Percentiles rank a stretch among this genome's conserved stretches.
These are phyloP conservation scores for Lathyrus sativus DNA, from an alignment of 306 rosid species.

Conservation along the genomic window DNA sequence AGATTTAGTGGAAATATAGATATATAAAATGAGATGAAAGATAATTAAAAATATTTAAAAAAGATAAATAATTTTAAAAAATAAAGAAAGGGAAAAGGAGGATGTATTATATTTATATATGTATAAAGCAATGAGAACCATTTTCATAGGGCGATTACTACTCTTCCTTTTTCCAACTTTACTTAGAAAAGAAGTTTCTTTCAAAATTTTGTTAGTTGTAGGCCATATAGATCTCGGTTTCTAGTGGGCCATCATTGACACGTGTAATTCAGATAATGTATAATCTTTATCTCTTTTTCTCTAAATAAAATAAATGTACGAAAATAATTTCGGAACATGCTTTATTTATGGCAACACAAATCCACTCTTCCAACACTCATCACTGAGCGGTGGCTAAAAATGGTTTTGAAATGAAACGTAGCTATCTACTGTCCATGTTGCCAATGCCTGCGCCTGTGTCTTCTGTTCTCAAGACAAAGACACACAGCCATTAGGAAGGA, in stretches of 20 bases:
- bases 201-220: not conserved
- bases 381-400: not conserved
- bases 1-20: no score
- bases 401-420: not conserved
- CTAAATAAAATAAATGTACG: not conserved
- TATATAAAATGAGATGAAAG: no score
- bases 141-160: not conserved
- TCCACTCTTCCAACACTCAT: not conserved
- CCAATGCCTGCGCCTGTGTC: slow-evolving; percentile 19
- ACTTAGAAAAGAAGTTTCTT: slow-evolving; percentile 32
- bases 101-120: no score
- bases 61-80: no score
- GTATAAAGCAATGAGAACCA: not conserved
- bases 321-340: not conserved
- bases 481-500: not conserved
- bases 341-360: not conserved
- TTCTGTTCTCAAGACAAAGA: slow-evolving; percentile 6
- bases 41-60: no score
- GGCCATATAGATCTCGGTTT: not conserved
- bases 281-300: not conserved
- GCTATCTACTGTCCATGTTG: slow-evolving; percentile 6
- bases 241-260: slow-evolving; percentile 21
- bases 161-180: slow-evolving; percentile 3
- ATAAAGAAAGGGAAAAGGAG: no score
- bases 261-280: not conserved